Evolutionary conservation across 495 filamentous ascomycete genomes (phyloP).

Genomic region (Viridothelium virens): DNA sequence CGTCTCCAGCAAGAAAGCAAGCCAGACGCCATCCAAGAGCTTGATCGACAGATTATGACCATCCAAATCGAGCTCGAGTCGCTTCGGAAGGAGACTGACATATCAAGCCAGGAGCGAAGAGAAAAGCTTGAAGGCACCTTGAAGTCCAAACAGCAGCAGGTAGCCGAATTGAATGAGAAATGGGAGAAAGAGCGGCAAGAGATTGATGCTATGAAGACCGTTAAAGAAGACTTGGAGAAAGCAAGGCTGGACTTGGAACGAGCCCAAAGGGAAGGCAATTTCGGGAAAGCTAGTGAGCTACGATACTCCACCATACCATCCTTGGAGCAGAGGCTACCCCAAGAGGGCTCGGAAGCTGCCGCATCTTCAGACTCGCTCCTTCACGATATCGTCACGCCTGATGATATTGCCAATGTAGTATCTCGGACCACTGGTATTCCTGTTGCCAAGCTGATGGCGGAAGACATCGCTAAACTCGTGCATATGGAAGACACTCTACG

Average conservation of each 20-base stretch:
- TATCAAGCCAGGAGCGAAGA: constrained; percentile 78
- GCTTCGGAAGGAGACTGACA: constrained; percentile 85
- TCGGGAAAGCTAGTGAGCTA: constrained; percentile 77
- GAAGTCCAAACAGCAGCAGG: constrained; percentile 65
- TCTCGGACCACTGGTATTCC: constrained; percentile 89
- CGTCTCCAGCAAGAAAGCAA: constrained; percentile 94
- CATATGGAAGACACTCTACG: constrained; percentile 90
- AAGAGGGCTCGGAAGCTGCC: constrained; percentile 41
- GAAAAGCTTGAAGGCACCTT: constrained; percentile 72
- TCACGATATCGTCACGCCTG: constrained; percentile 85
- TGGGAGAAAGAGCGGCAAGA: constrained; percentile 89
- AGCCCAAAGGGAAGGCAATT: constrained; percentile 86
- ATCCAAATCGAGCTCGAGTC: constrained; percentile 97
- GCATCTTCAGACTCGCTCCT: constrained; percentile 53
- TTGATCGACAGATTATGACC: constrained; percentile 92
- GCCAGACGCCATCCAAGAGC: constrained; percentile 80
- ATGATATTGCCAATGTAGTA: constrained; percentile 90
- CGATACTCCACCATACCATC: constrained; percentile 77
- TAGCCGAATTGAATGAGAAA: constrained; percentile 54
- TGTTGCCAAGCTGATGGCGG: constrained; percentile 79
- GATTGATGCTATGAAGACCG: constrained; percentile 75
- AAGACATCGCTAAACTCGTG: constrained; percentile 85
- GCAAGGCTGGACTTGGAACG: constrained; percentile 77
- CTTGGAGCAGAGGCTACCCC: constrained; percentile 72
- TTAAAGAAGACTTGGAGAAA: constrained; percentile 75